Base-by-base conservation (phyloP, 2,329 filamentous ascomycete genomes). In the Pseudocercospora vitis region DNA sequence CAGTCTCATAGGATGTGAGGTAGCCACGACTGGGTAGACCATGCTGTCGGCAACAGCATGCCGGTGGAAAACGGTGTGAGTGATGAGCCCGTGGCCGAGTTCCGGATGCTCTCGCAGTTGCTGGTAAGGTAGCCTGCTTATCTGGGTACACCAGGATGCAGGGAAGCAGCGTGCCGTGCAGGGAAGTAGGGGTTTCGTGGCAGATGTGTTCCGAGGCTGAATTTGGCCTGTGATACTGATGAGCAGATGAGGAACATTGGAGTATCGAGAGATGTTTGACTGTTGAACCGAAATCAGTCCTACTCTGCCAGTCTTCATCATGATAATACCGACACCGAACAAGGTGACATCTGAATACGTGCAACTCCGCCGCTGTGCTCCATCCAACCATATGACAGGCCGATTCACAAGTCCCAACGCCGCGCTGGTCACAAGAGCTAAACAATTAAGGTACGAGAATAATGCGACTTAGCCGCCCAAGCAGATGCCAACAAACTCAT, bases 401-500 rank as follows among this genome's bases (percentile, higher is more conserved):
- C 9, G 7, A 21, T 21, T 28, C 44, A 33, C n/a, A 46, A 31
- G 28, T 31, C 31, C 21, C 29, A 54, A 54, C 52, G 16, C 52
- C 52, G 39, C 52, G 52, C 52, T 54, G 14, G 24, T 12, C 23
- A 19, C 19, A 42, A 26, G 11, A n/a, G n/a, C 18, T 21, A 21
- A 42, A 16, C 37, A 9, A 42, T 23, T n/a, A 42, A n/a, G n/a
- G n/a, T n/a, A 14, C 37, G 14, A n/a, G 26, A 28, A 33, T 9
- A 50, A 11, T 26, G 40, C 9, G 14, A 23, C 23, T 62, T 48
- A 65, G 9, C 49, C 60, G 11, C 74, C 75, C 70, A 85, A 74
- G 70, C 83, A 86, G 61, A 86, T 86, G n/a, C 80, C 78, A 63
- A 86, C 75, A 73, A 86, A 86, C 55, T 83, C 83, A 55, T 86